Conservation (phyloP, 192 early-diverging fungal genomes). For the Backusella psychrophila region DNA sequence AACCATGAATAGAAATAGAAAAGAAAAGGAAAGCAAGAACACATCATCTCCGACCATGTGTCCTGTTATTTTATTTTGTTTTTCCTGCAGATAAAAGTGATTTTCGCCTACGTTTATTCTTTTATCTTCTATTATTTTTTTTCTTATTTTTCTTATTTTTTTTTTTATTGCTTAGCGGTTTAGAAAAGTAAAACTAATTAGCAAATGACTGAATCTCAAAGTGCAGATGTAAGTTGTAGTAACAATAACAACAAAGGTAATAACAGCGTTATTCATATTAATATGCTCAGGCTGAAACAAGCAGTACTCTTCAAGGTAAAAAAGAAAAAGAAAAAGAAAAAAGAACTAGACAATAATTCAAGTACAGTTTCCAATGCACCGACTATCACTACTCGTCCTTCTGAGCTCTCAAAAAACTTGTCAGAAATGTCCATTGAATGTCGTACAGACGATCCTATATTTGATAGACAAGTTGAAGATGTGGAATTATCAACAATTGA, state of each 20-base stretch:
- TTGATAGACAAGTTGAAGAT: not conserved
- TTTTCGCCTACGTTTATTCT: not conserved
- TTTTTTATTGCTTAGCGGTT: not conserved
- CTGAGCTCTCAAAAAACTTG: not conserved
- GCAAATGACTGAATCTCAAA: not conserved
- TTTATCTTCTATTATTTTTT: not conserved
- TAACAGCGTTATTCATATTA: not conserved
- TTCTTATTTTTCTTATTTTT: not conserved
- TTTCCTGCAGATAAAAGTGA: not conserved
- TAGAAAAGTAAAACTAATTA: not conserved
- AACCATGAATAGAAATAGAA: not conserved
- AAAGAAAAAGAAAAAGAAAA: not conserved
- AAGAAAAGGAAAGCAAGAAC: not conserved
- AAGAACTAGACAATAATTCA: not conserved
- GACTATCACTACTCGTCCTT: not conserved
- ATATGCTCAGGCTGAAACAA: not conserved
- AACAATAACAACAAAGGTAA: not conserved
- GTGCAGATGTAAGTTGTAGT: not conserved
- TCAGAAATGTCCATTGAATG: constrained; percentile 7
- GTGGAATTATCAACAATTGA: not conserved
- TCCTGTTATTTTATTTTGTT: not conserved
- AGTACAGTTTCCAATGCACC: not conserved
- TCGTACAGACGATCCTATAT: not conserved
- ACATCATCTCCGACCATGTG: not conserved
- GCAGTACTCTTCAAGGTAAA: not conserved